phyloP scores from a whole-genome alignment of 345 rosid species.

The Arabis hirsuta region DNA sequence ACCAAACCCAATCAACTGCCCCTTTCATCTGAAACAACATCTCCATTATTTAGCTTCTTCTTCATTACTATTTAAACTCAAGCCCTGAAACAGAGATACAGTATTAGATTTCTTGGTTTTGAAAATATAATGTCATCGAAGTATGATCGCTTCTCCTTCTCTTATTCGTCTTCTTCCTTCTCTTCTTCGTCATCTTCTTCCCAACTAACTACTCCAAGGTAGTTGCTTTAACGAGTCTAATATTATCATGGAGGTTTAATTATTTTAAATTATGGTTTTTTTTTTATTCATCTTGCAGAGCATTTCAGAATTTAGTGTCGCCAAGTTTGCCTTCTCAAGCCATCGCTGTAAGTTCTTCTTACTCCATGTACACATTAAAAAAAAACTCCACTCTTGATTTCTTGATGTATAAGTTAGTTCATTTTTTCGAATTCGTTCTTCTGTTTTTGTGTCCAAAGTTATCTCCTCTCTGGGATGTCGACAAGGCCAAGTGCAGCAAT shows the following conservation, averaged over 20 bases:
- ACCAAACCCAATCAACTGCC: constrained; percentile 42
- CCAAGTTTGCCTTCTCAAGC: constrained; percentile 26
- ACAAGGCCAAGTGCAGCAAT: constrained; percentile 15
- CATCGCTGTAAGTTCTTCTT: constrained; percentile 50
- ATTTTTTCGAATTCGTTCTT: neutral
- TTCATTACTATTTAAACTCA: constrained; percentile 11
- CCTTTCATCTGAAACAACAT: constrained; percentile 28
- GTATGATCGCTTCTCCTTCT: neutral
- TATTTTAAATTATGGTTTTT: neutral
- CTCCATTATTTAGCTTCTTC: constrained; percentile 24
- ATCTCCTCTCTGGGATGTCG: constrained; percentile 37
- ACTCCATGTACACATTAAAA: neutral
- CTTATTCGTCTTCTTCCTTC: constrained; percentile 47
- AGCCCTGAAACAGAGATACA: neutral
- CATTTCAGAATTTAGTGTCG: constrained; percentile 26
- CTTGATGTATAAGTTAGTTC: constrained; percentile 6
- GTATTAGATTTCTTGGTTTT: neutral
- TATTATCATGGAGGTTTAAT: neutral
- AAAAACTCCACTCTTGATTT: neutral
- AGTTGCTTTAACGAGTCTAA: neutral
- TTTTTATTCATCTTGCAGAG: constrained; percentile 43
- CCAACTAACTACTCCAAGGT: constrained; percentile 49
- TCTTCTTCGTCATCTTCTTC: constrained; percentile 52
- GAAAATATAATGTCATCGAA: constrained; percentile 24
- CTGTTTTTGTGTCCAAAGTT: constrained; percentile 7